Evolutionary conservation across 2,329 filamentous ascomycete genomes (phyloP).

Genomic region (Exophiala sp.): DNA sequence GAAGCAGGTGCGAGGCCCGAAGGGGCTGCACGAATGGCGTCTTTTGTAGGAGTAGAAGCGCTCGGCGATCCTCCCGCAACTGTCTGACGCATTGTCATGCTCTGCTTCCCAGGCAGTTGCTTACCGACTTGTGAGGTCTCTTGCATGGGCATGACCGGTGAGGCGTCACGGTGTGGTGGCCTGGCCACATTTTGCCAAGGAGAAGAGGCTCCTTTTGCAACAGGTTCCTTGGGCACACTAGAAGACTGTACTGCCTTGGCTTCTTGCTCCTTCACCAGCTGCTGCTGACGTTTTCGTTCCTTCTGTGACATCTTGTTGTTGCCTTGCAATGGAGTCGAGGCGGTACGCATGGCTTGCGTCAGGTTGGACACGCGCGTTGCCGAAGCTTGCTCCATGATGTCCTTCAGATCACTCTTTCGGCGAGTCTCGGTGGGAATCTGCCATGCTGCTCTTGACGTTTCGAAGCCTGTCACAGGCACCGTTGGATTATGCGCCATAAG

Average conservation of each 20-base stretch:
- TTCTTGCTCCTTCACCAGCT: conserved; percentile 50
- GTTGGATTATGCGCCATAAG: neutral
- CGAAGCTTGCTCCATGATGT: conserved; percentile 68
- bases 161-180: conserved; percentile 2
- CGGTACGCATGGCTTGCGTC: conserved; percentile 50
- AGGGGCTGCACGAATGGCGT: conserved; percentile 16
- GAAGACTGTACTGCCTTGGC: conserved; percentile 36
- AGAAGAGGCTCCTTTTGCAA: conserved; percentile 30
- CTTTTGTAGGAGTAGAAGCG: conserved; percentile 9
- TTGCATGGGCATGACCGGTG: conserved; percentile 16
- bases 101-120: conserved; percentile 32
- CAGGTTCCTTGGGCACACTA: neutral
- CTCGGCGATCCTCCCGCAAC: conserved; percentile 45
- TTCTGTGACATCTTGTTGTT: conserved; percentile 77
- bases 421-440: conserved; percentile 52
- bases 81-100: conserved; percentile 61
- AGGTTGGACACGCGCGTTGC: conserved; percentile 50
- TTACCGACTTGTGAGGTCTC: conserved; percentile 3
- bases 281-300: conserved; percentile 78
- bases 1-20: conserved; percentile 30
- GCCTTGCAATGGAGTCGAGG: conserved; percentile 35
- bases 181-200: conserved; percentile 65
- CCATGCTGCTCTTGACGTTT: conserved; percentile 48
- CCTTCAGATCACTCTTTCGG: conserved; percentile 67
- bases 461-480: conserved; percentile 13